A percentile compares a stretch with the other conserved stretches of the same genome.
These are phyloP conservation scores for Fraxinus ornus DNA, from an alignment of 305 asterid genomes.

Conservation along the genomic window DNA sequence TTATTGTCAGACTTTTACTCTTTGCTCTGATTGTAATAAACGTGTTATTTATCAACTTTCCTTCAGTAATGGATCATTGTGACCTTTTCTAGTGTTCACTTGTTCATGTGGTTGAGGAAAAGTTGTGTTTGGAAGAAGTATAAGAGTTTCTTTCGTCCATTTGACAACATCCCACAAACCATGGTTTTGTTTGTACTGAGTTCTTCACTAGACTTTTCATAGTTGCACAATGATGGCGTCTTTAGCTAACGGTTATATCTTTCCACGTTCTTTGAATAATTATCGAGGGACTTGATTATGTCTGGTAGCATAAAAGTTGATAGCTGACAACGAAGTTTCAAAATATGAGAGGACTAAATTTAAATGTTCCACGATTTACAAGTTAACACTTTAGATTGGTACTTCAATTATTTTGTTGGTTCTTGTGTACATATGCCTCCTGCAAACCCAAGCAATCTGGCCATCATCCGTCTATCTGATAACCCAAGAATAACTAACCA, in stretches of 20 bases:
- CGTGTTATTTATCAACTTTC: conserved; percentile 7
- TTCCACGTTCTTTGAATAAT: not conserved
- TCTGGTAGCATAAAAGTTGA: not conserved
- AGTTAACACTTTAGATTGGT: conserved; percentile 42
- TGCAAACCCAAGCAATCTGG: conserved; percentile 80
- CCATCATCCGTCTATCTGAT: conserved; percentile 67
- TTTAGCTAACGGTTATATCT: not conserved
- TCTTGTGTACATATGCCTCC: conserved; percentile 67
- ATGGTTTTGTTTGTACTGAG: not conserved
- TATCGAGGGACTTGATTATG: not conserved
- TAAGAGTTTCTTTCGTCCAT: not conserved
- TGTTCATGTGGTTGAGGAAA: not conserved
- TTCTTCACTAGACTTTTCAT: not conserved
- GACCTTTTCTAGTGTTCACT: not conserved
- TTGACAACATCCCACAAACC: not conserved
- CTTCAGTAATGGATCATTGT: not conserved
- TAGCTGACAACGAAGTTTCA: not conserved
- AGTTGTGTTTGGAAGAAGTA: not conserved
- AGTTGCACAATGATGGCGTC: not conserved
- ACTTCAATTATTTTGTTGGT: conserved; percentile 59
- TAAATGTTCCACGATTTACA: not conserved
- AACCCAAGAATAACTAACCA: too few species aligned
- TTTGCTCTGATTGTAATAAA: conserved; percentile 20
- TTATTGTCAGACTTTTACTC: conserved; percentile 17
- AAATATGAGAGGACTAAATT: not conserved